Conservation (phyloP, 1,284 basidiomycete genomes). For the Ceratobasidium sp. region DNA sequence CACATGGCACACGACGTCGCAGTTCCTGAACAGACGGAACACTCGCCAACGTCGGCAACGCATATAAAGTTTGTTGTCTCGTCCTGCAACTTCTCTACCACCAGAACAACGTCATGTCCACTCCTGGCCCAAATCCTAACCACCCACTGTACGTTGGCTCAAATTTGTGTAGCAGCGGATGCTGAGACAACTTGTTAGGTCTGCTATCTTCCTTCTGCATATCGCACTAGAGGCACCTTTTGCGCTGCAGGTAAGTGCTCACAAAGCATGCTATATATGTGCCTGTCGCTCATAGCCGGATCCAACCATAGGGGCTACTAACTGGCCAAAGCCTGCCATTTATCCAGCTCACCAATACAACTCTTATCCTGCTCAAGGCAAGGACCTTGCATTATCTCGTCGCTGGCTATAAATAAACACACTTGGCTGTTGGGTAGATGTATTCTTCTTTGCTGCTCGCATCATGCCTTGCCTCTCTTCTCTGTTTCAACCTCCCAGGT, state of each 20-base stretch:
- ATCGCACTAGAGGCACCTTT: conserved; percentile 79
- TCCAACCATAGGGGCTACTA: conserved; percentile 52
- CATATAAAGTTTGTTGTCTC: conserved; percentile 37
- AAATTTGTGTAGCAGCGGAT: not conserved
- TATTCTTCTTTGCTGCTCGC: conserved; percentile 69
- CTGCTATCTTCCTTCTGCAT: conserved; percentile 77
- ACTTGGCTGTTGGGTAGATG: conserved; percentile 57
- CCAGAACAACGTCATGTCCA: conserved; percentile 27
- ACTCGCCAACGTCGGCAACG: conserved; percentile 19
- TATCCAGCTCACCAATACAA: conserved; percentile 81
- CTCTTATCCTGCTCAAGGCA: conserved; percentile 78
- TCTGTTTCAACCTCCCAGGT: conserved; percentile 69
- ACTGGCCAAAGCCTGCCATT: conserved; percentile 72
- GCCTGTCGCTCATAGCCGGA: not conserved
- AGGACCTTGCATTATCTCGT: conserved; percentile 33
- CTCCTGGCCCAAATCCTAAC: conserved; percentile 7
- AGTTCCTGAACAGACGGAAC: conserved; percentile 15
- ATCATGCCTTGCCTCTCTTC: conserved; percentile 66
- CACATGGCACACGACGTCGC: conserved; percentile 30
- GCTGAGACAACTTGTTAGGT: conserved; percentile 55
- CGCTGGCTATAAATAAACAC: not conserved
- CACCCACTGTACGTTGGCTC: conserved; percentile 29
- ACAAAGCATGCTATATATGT: not conserved
- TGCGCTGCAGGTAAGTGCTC: conserved; percentile 36
- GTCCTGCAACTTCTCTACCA: not conserved